phyloP scores from a whole-genome alignment of 1,139 yeast species.

The Kodamaea anthophila region DNA sequence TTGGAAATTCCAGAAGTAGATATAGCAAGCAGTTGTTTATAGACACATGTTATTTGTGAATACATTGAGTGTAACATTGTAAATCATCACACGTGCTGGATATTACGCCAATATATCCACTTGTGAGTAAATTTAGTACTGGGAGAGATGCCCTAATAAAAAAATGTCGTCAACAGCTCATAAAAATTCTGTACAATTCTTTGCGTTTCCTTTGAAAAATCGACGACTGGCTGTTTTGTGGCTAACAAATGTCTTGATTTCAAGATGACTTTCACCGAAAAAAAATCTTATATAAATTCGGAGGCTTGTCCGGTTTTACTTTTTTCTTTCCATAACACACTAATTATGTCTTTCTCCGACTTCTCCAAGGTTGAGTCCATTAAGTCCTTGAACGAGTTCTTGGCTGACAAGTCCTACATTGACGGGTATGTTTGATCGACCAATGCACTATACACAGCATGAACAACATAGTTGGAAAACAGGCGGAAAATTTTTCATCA shows the following conservation, averaged over 20 bases:
- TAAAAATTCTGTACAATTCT: conserved; percentile 1
- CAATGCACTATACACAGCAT: conserved; percentile 1
- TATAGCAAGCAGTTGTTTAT: too few species aligned
- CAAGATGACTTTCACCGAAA: conserved; percentile 2
- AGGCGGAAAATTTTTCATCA: conserved; percentile 1
- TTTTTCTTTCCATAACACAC: conserved; percentile 11
- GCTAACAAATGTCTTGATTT: conserved; percentile 1
- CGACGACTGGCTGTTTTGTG: conserved; percentile 1
- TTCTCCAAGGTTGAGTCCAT: conserved; percentile 78
- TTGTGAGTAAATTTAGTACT: not conserved
- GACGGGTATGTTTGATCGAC: conserved; percentile 67
- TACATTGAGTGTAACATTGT: too few species aligned
- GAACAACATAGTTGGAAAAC: conserved; percentile 1
- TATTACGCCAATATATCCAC: conserved; percentile 1
- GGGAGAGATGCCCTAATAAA: conserved; percentile 2
- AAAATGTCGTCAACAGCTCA: conserved; percentile 1
- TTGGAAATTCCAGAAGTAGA: conserved; percentile 26
- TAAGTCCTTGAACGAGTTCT: conserved; percentile 77
- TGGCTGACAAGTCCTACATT: conserved; percentile 88
- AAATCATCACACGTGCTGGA: too few species aligned
- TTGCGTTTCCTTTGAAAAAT: not conserved
- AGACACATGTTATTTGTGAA: too few species aligned
- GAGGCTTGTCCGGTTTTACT: conserved; percentile 1
- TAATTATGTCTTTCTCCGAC: conserved; percentile 64
- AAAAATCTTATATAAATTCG: conserved; percentile 4